Conservation (phyloP, 352 stramenopile species). For the Globisporangium perplexum region DNA sequence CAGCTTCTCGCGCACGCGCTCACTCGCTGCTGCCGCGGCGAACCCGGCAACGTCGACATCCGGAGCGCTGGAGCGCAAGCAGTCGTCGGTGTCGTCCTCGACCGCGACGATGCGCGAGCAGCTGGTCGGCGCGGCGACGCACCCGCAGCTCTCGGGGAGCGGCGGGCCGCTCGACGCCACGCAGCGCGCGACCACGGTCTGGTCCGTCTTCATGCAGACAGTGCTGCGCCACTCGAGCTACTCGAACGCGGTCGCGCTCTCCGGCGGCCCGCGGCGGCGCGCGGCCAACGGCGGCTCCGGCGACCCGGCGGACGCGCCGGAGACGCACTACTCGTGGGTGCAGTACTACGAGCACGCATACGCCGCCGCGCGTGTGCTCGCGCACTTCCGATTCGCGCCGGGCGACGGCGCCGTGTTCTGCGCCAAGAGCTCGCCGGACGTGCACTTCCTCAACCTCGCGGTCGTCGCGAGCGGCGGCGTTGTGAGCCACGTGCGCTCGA, state of each 20-base stretch:
- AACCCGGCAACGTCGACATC: not conserved
- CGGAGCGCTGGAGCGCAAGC: constrained; percentile 7
- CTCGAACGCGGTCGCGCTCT: constrained; percentile 11
- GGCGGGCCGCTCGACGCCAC: constrained; percentile 9
- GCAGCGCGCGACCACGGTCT: constrained; percentile 5
- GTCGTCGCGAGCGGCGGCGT: constrained; percentile 46
- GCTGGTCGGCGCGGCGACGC: not conserved
- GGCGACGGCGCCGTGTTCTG: constrained; percentile 60
- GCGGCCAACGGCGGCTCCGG: no score
- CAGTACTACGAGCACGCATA: constrained; percentile 27
- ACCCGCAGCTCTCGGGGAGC: not conserved
- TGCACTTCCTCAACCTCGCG: constrained; percentile 62
- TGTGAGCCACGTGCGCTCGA: constrained; percentile 46
- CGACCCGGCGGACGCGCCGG: constrained; percentile 1
- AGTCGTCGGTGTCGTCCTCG: constrained; percentile 4
- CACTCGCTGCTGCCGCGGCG: no score
- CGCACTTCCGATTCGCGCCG: constrained; percentile 42
- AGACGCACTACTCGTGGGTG: constrained; percentile 23
- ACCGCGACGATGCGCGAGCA: constrained; percentile 4
- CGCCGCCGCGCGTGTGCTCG: constrained; percentile 33
- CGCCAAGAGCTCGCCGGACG: constrained; percentile 29
- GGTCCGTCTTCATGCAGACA: constrained; percentile 14
- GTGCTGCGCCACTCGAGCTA: constrained; percentile 12
- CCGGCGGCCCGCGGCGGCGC: not conserved
- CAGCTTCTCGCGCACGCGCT: constrained; percentile 1